Conservation (phyloP, 164 flowering plant species). For the Warburgia ugandensis region DNA sequence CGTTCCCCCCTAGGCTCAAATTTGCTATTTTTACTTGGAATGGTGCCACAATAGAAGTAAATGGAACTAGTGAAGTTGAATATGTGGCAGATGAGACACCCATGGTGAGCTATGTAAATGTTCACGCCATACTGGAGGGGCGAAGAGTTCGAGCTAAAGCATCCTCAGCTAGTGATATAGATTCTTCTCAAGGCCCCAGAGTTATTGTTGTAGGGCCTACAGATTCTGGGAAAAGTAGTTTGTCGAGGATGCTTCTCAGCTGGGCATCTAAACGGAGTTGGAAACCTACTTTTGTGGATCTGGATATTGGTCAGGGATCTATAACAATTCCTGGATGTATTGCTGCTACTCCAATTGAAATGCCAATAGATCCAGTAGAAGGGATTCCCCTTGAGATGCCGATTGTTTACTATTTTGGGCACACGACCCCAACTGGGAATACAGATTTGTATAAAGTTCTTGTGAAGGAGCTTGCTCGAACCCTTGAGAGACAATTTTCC, state of each 20-base stretch:
- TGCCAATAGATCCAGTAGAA: conserved; percentile 96
- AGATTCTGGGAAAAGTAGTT: conserved; percentile 89
- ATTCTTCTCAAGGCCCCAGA: conserved; percentile 79
- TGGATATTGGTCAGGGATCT: conserved; percentile 93
- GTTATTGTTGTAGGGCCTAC: conserved; percentile 91
- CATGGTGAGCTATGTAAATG: conserved; percentile 89
- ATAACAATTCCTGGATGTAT: conserved; percentile 83
- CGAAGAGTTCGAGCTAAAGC: conserved; percentile 83
- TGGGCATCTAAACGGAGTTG: conserved; percentile 99
- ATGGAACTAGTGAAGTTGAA: conserved; percentile 78
- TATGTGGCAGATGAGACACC: conserved; percentile 98
- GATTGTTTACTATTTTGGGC: conserved; percentile 83
- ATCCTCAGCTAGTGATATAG: conserved; percentile 41
- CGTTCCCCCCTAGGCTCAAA: conserved; percentile 74
- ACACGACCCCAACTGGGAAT: conserved; percentile 77
- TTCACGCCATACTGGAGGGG: conserved; percentile 83
- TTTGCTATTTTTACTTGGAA: conserved; percentile 97
- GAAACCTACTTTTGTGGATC: conserved; percentile 92
- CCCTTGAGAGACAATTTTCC: conserved; percentile 69
- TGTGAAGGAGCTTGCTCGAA: conserved; percentile 81
- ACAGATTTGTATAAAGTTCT: conserved; percentile 74
- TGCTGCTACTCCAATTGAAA: conserved; percentile 85
- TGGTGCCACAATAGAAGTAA: conserved; percentile 90
- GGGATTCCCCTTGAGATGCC: conserved; percentile 98
- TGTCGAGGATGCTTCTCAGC: conserved; percentile 81